Conservation (phyloP, 2,329 filamentous ascomycete species). For the Apiospora saccharicola region DNA sequence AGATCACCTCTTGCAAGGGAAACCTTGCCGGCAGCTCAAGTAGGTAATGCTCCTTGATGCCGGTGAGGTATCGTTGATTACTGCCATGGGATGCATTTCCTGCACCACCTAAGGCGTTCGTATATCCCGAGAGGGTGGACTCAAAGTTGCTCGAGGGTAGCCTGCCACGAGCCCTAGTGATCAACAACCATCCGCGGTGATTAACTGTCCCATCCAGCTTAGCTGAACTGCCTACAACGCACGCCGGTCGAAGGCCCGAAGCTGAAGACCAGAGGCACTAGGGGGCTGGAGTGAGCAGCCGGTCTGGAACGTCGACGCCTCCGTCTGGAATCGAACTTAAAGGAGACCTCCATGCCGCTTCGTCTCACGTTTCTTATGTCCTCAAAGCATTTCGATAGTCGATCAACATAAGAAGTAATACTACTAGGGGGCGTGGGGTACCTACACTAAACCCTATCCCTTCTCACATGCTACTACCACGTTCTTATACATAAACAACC, state of each 20-base stretch:
- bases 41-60: neutral
- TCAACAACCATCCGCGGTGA: neutral
- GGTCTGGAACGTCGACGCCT: constrained; percentile 10
- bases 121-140: neutral
- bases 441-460: neutral
- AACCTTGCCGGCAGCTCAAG: neutral
- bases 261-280: neutral
- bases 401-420: constrained; percentile 10
- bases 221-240: neutral
- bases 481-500: constrained; percentile 3
- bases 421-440: neutral
- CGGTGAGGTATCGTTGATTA: neutral
- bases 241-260: neutral
- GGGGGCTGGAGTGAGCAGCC: neutral
- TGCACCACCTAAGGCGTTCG: neutral
- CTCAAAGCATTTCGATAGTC: neutral
- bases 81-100: neutral
- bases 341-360: neutral
- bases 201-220: neutral
- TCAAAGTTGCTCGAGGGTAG: neutral
- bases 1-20: neutral
- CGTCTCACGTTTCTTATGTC: neutral
- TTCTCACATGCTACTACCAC: constrained; percentile 12
- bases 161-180: neutral
- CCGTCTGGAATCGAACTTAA: constrained; percentile 7